phyloP scores from a whole-genome alignment of 1,284 basidiomycete species.

The Cystobasidiaceae sp. region DNA sequence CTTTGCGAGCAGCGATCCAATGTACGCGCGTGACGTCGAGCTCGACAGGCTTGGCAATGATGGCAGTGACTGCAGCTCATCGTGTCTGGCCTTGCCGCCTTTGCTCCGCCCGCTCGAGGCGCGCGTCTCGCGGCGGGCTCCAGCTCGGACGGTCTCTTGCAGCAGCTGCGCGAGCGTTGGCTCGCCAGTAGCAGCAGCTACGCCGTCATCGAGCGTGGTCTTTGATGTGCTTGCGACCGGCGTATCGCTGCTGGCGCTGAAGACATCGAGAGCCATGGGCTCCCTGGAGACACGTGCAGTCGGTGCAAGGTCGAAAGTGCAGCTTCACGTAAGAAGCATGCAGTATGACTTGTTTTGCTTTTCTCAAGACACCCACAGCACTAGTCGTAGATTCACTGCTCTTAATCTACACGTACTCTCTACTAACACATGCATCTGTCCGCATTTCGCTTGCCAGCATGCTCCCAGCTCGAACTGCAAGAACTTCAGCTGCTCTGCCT shows the following conservation, averaged over 20 bases:
- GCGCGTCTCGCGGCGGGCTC: not conserved
- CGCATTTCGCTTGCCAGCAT: too few species aligned
- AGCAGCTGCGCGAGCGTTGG: slow-evolving; percentile 27
- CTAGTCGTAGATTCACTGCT: too few species aligned
- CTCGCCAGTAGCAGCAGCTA: not conserved
- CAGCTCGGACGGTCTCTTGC: slow-evolving; percentile 23
- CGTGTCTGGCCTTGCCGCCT: not conserved
- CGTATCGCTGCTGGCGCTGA: not conserved
- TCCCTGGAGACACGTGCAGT: not conserved
- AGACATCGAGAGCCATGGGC: slow-evolving; percentile 18
- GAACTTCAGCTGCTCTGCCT: not conserved
- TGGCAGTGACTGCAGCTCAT: not conserved
- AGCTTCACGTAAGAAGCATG: too few species aligned
- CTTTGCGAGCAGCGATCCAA: slow-evolving; percentile 23
- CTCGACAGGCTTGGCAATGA: slow-evolving; percentile 11
- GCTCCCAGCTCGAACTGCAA: not conserved
- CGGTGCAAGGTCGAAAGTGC: too few species aligned
- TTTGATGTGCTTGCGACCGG: slow-evolving; percentile 4
- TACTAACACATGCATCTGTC: too few species aligned
- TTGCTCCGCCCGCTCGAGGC: not conserved
- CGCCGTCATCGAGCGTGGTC: not conserved
- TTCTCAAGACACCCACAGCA: too few species aligned
- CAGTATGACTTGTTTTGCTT: too few species aligned
- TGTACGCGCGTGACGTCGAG: slow-evolving; percentile 13
- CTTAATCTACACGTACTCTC: too few species aligned